Conservation (phyloP, 768 basidiomycete genomes). For the Kwoniella sp. region DNA sequence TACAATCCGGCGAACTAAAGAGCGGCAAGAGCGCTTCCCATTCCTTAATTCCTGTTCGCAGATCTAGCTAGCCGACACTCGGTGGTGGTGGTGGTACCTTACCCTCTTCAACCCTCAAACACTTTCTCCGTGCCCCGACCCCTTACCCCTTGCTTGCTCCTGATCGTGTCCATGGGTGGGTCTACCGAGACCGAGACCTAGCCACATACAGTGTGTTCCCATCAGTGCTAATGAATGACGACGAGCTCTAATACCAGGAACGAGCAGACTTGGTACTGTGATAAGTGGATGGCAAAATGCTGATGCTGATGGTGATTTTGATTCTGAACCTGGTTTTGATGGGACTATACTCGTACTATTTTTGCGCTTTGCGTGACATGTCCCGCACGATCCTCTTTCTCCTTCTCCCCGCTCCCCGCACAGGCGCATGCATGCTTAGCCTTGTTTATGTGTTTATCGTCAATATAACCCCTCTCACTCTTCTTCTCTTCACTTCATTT, state of each 20-base stretch:
- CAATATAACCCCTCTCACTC: background rate
- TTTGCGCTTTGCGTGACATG: background rate
- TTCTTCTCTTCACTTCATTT: background rate
- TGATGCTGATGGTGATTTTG: background rate
- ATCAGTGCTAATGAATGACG: background rate
- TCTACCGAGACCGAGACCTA: too few species aligned
- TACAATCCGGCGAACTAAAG: background rate
- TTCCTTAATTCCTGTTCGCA: too few species aligned
- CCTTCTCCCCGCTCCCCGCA: too few species aligned
- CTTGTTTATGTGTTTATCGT: too few species aligned
- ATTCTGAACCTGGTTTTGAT: background rate
- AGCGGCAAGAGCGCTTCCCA: background rate
- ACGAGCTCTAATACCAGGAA: too few species aligned
- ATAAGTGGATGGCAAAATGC: background rate
- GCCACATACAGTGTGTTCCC: too few species aligned
- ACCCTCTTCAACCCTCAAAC: background rate
- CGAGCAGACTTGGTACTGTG: background rate
- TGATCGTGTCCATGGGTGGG: too few species aligned
- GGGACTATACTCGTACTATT: too few species aligned
- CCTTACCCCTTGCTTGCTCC: too few species aligned
- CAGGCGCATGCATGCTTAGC: too few species aligned
- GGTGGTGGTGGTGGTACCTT: background rate
- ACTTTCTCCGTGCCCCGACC: background rate
- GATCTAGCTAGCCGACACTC: too few species aligned
- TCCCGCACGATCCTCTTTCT: background rate